These are phyloP conservation scores for Brassica incana DNA, from an alignment of 345 rosid genomes.

Conservation along the genomic window DNA sequence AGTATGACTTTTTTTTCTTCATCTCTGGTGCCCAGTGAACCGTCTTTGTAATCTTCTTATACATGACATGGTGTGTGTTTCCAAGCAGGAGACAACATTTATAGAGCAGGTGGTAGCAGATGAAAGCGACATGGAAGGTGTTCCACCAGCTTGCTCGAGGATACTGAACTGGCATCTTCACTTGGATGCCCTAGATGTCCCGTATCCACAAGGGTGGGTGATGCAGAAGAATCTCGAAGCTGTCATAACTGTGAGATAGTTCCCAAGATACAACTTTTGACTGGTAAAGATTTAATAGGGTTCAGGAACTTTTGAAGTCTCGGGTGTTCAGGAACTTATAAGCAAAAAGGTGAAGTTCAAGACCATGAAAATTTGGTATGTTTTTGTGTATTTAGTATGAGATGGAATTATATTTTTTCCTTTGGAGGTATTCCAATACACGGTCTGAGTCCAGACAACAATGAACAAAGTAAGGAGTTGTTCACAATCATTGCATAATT, in stretches of 20 bases:
- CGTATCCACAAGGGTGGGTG: conserved; percentile 77
- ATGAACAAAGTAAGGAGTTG: conserved; percentile 1
- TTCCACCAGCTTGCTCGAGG: conserved; percentile 65
- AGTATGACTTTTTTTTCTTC: conserved; percentile 43
- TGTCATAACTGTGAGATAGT: conserved; percentile 47
- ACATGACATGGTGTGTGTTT: conserved; percentile 20
- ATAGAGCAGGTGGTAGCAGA: conserved; percentile 87
- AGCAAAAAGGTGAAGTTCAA: conserved; percentile 10
- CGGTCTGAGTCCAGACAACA: not conserved
- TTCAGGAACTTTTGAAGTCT: conserved; percentile 1
- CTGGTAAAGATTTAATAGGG: conserved; percentile 24
- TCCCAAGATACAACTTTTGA: conserved; percentile 31
- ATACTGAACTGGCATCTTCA: conserved; percentile 95
- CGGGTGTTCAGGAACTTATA: not conserved
- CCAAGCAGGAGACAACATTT: conserved; percentile 80
- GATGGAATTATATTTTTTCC: conserved; percentile 26
- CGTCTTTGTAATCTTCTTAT: not conserved
- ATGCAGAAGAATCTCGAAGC: conserved; percentile 65
- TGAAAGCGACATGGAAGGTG: conserved; percentile 90
- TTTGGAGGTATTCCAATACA: not conserved
- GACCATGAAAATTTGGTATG: not conserved
- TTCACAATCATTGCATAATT: not conserved
- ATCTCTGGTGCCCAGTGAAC: not conserved
- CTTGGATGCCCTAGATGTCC: conserved; percentile 53
- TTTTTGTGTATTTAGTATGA: conserved; percentile 23